Percentiles rank a stretch among this genome's conserved stretches.
Evolutionary conservation across 2,329 filamentous ascomycete species (phyloP).

Genomic region (Epichloe gansuensis): DNA sequence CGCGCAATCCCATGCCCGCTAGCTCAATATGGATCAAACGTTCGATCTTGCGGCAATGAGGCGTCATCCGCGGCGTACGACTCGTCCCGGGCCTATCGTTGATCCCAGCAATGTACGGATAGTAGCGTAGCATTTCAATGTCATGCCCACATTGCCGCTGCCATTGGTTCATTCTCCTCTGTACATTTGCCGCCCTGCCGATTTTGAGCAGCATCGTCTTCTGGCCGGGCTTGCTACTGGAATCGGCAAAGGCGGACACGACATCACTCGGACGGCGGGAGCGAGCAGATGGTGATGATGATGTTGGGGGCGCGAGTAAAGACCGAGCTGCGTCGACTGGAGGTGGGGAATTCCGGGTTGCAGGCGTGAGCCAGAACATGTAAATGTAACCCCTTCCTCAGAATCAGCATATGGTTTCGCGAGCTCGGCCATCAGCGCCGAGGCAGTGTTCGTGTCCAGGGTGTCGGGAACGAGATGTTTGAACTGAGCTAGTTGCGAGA

Average conservation of each 20-base stretch:
- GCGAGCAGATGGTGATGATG: conserved; percentile 19
- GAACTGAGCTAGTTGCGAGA: conserved; percentile 19
- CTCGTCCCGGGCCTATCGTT: conserved; percentile 15
- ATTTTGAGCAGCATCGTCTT: conserved; percentile 60
- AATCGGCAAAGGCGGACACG: conserved; percentile 35
- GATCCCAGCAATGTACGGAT: conserved; percentile 59
- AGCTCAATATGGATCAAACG: conserved; percentile 84
- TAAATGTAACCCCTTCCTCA: conserved; percentile 81
- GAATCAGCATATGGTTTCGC: conserved; percentile 56
- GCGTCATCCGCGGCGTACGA: conserved; percentile 53
- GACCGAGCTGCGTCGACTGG: conserved; percentile 47
- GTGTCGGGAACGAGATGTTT: conserved; percentile 52
- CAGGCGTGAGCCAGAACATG: conserved; percentile 90
- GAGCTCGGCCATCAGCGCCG: conserved; percentile 64
- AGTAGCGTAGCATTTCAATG: conserved; percentile 78
- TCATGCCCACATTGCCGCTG: conserved; percentile 83
- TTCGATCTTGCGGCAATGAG: conserved; percentile 80
- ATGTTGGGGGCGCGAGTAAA: conserved; percentile 40
- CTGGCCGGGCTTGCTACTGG: conserved; percentile 16
- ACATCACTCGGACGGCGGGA: conserved; percentile 42
- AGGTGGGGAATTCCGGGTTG: conserved; percentile 37
- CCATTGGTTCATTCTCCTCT: conserved; percentile 87
- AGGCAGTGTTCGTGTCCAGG: conserved; percentile 55
- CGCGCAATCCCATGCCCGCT: conserved; percentile 44
- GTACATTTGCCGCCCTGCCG: conserved; percentile 66